phyloP scores from a whole-genome alignment of 106 monocot species.

The Ottelia alismoides region DNA sequence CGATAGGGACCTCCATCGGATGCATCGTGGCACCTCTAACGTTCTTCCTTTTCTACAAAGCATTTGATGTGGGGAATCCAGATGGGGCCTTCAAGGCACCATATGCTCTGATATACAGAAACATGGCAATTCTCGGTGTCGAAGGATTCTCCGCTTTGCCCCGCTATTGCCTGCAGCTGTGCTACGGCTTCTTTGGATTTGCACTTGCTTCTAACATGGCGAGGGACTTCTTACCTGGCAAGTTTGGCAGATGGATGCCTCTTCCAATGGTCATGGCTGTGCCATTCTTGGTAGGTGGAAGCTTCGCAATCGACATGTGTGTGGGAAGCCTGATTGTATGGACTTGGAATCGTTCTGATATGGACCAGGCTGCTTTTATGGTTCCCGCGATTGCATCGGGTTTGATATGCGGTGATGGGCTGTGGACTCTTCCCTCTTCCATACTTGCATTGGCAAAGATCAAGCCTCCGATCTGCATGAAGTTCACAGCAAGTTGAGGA shows the following conservation, averaged over 20 bases:
- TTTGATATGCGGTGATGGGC: constrained; percentile 88
- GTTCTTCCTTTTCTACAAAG: constrained; percentile 84
- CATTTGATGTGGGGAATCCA: constrained; percentile 85
- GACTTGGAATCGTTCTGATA: constrained; percentile 42
- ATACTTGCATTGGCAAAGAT: constrained; percentile 81
- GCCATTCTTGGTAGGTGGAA: constrained; percentile 80
- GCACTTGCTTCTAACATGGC: constrained; percentile 44
- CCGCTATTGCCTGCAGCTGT: constrained; percentile 67
- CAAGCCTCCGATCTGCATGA: constrained; percentile 90
- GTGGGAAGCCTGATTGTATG: constrained; percentile 72
- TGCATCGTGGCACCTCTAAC: constrained; percentile 65
- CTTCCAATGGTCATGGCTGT: constrained; percentile 96
- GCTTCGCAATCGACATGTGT: constrained; percentile 86
- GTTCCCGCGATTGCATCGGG: constrained; percentile 86
- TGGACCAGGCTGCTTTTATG: constrained; percentile 41
- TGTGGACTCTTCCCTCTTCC: constrained; percentile 91
- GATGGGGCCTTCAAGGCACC: constrained; percentile 80
- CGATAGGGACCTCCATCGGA: constrained; percentile 71
- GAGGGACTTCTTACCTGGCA: constrained; percentile 46
- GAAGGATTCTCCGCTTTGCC: constrained; percentile 89
- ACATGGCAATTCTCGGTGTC: constrained; percentile 87
- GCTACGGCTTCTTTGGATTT: constrained; percentile 88
- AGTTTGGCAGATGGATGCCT: constrained; percentile 66
- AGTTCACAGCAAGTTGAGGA: constrained; percentile 16
- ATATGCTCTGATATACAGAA: constrained; percentile 87